phyloP scores from a whole-genome alignment of 2,329 filamentous ascomycete genomes.

The Fusarium oligoseptatum region DNA sequence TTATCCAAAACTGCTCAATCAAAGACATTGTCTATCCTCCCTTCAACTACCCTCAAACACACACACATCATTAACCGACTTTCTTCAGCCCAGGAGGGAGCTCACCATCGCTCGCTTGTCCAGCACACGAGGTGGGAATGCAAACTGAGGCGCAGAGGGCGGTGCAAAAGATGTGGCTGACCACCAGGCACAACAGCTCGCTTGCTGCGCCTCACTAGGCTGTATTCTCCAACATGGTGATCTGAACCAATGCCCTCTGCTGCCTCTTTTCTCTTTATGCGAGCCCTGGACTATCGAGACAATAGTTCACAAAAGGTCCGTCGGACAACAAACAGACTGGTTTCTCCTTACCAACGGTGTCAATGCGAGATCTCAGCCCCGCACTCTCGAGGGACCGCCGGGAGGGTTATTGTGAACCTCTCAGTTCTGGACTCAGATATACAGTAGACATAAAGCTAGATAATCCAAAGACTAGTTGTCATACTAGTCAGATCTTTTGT shows the following conservation, averaged over 20 bases:
- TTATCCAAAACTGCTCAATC: not conserved
- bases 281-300: not conserved
- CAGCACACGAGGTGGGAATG: constrained; percentile 20
- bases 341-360: not conserved
- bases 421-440: not conserved
- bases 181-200: constrained; percentile 11
- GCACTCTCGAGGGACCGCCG: not conserved
- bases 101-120: not conserved
- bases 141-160: constrained; percentile 31
- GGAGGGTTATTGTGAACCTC: not conserved
- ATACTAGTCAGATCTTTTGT: not conserved
- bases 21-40: not conserved
- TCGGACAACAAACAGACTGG: not conserved
- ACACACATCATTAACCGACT: not conserved
- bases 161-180: constrained; percentile 28
- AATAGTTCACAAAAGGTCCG: not conserved
- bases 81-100: not conserved
- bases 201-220: constrained; percentile 30
- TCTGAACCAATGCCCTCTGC: not conserved
- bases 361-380: not conserved
- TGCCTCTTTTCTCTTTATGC: not conserved
- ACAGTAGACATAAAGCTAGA: not conserved
- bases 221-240: not conserved
- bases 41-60: not conserved
- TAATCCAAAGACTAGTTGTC: not conserved